Conservation (phyloP, 148 eudicot genomes). For the Vaccinium vitisidaea region DNA sequence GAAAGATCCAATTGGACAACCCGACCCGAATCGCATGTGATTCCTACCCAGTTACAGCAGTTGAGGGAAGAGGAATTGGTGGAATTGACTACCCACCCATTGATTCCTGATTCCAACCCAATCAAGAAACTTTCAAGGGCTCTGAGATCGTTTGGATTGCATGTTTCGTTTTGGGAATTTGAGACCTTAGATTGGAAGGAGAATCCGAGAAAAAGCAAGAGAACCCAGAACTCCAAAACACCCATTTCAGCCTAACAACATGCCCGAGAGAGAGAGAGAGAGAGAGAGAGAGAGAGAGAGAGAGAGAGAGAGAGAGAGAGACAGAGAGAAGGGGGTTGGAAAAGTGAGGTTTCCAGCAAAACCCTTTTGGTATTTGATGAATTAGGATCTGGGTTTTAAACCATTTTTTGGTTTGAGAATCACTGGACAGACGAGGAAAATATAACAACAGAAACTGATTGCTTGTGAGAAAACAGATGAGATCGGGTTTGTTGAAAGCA, state of each 20-base stretch:
- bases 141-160: constrained; percentile 22
- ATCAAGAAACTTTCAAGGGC: constrained; percentile 18
- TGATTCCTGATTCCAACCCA: constrained; percentile 17
- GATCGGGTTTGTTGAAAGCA: neutral
- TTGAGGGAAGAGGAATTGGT: constrained; percentile 14
- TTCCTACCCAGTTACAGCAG: constrained; percentile 34
- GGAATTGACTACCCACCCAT: constrained; percentile 23
- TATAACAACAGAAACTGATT: neutral
- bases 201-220: neutral
- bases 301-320: neutral
- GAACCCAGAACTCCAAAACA: constrained; percentile 5
- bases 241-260: constrained; percentile 15
- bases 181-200: constrained; percentile 6
- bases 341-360: neutral
- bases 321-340: neutral
- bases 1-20: constrained; percentile 26
- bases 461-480: neutral
- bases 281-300: neutral
- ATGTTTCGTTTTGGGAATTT: constrained; percentile 23
- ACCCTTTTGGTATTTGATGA: neutral
- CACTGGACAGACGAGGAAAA: neutral
- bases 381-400: constrained; percentile 5
- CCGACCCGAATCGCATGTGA: constrained; percentile 24
- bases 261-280: neutral
- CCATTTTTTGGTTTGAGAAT: neutral